Conservation (phyloP, 2,329 filamentous ascomycete genomes). For the Aspergillus amoenus region DNA sequence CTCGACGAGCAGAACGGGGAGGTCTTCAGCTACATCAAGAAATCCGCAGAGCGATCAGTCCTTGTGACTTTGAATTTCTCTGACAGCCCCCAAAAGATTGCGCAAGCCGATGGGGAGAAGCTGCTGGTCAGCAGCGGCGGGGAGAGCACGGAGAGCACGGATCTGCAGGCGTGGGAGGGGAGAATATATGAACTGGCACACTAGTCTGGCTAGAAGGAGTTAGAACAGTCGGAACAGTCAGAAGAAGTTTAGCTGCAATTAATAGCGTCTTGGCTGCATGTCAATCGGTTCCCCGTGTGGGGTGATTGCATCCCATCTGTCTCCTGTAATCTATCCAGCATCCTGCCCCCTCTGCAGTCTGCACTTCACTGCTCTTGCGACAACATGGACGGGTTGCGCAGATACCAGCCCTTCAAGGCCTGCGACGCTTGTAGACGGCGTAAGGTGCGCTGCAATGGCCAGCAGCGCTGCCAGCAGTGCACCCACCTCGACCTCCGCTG, state of each 20-base stretch:
- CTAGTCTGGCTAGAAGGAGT: not conserved
- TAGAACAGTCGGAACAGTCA: not conserved
- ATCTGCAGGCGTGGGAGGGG: constrained; percentile 34
- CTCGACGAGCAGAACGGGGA: constrained; percentile 52
- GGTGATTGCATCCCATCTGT: too few species aligned
- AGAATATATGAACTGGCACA: constrained; percentile 24
- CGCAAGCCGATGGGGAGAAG: constrained; percentile 7
- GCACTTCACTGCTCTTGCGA: too few species aligned
- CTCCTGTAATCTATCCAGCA: too few species aligned
- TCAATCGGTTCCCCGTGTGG: too few species aligned
- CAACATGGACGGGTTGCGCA: not conserved
- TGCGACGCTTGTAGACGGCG: constrained; percentile 49
- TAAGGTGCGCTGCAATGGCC: constrained; percentile 50
- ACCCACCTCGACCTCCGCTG: constrained; percentile 47
- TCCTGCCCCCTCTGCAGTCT: too few species aligned
- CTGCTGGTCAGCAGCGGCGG: constrained; percentile 25
- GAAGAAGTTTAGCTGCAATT: not conserved
- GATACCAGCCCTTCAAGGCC: constrained; percentile 22
- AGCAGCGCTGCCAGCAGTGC: constrained; percentile 45
- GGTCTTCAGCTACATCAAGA: constrained; percentile 47
- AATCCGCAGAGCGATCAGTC: not conserved
- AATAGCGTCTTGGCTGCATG: too few species aligned
- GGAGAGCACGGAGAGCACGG: constrained; percentile 13
- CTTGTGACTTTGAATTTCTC: constrained; percentile 21
- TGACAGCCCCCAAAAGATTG: not conserved